Evolutionary conservation across 73 alveolate species (phyloP), one percentile per base, ranked within the genome.

Genomic region (Paramecium tetraurelia): DNA sequence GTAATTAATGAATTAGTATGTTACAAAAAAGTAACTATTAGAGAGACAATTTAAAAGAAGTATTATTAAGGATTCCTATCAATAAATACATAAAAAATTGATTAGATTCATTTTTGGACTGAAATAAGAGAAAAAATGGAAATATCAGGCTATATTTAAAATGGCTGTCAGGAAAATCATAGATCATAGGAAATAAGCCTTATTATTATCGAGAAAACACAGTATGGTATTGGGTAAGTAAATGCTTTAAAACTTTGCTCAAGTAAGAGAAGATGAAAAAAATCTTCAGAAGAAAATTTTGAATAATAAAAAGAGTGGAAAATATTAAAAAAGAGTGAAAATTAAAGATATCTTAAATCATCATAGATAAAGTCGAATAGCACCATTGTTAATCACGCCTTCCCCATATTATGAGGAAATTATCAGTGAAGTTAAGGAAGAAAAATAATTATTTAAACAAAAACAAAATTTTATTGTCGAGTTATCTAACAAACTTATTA

Each of bases 101-200:
- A 12, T 80, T 4, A 41, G 72, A 41, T 44, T 11, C 4, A 46
- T 80, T 16, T 41, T 80, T 80, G 90, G 90, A 5, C 8, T 6
- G 10, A 80, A 80, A 31, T 4, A 46, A 18, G 90, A 80, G 27
- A 80, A 48, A 46, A 80, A 48, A 80, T 80, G 70, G 75, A 80
- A 48, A 24, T 44, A 31, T 22, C 10, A 22, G 36, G 90, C 72
- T 20, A 20, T 21, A 44, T 80, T 80, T 80, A 80, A 27, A 80
- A 80, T 80, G 75, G 90, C 86, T 29, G 86, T 72, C 7, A 72
- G 86, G 21, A 72, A 40, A 40, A 72, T 72, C 14, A 31, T 72
- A 4, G 86, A 72, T 36, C 36, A 21, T 35, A 16, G 24, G 4
- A 72, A 40, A 72, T 72, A 72, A 36, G 16, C 6, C 0, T n/a